Conservation (phyloP, 108 stramenopile genomes). For the Schizochytrium sp. region DNA sequence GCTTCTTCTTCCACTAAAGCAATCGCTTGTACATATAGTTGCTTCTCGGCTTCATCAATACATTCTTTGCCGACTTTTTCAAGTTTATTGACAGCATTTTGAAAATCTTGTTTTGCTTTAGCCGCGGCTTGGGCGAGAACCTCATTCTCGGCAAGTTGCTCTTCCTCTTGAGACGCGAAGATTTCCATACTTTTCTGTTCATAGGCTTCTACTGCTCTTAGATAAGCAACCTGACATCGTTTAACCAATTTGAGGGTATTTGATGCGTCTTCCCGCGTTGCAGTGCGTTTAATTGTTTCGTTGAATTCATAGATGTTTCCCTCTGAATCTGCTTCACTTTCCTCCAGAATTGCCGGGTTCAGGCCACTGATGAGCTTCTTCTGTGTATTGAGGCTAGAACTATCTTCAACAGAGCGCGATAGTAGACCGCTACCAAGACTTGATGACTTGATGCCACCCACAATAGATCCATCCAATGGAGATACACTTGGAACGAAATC, state of each 20-base stretch:
- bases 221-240: not conserved
- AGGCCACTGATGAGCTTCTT: too few relatives aligned
- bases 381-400: too few relatives aligned
- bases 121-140: not conserved
- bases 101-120: conserved; percentile 24
- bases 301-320: conserved; percentile 19
- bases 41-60: conserved; percentile 37
- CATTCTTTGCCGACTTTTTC: not conserved
- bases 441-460: not conserved
- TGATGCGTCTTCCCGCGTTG: not conserved
- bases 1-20: not conserved
- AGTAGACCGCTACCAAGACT: not conserved
- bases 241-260: not conserved
- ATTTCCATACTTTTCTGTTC: conserved; percentile 19
- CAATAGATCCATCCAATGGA: too few relatives aligned
- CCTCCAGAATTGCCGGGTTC: not conserved
- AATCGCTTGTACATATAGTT: conserved; percentile 8
- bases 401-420: not conserved
- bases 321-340: not conserved
- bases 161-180: not conserved
- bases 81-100: not conserved
- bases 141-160: not conserved
- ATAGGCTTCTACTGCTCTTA: not conserved
- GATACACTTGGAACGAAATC: not conserved
- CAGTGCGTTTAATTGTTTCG: not conserved